A percentile compares a stretch with the other conserved stretches of the same genome.
phyloP scores from a whole-genome alignment of 1,139 yeast genomes.

The Kodamaea sp. region DNA sequence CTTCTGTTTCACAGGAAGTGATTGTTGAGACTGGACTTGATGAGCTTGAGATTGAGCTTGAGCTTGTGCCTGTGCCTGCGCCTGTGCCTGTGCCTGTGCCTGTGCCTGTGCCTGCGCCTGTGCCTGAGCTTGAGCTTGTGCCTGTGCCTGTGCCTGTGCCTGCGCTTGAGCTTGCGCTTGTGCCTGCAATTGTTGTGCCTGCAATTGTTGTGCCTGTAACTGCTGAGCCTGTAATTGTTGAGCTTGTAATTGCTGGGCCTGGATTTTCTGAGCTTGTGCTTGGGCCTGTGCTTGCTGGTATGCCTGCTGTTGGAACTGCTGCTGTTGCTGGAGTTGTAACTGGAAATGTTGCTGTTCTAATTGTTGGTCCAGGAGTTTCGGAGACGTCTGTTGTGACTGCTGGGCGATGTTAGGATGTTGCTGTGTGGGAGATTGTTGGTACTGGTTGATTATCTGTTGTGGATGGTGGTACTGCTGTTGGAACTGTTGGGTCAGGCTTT shows the following conservation, averaged over 20 bases:
- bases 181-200: constrained; percentile 7
- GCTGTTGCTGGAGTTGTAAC: constrained; percentile 14
- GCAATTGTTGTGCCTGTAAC: constrained; percentile 8
- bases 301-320: constrained; percentile 14
- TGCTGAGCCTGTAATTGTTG: constrained; percentile 4
- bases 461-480: constrained; percentile 12
- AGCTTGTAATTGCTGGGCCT: constrained; percentile 10
- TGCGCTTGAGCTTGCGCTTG: constrained; percentile 8
- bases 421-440: constrained; percentile 8
- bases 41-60: constrained; percentile 3
- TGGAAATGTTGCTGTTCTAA: constrained; percentile 18
- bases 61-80: constrained; percentile 1
- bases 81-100: constrained; percentile 9
- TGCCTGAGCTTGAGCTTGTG: constrained; percentile 5
- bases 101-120: constrained; percentile 6
- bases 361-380: constrained; percentile 9
- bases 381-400: constrained; percentile 12
- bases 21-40: constrained; percentile 2
- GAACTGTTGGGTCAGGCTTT: constrained; percentile 11
- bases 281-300: constrained; percentile 14
- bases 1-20: too few relatives aligned
- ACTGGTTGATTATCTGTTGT: constrained; percentile 13
- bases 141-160: constrained; percentile 8
- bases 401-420: constrained; percentile 5
- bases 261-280: constrained; percentile 17